Conservation (phyloP, 768 basidiomycete genomes). For the Leccinum fibrillosum region DNA sequence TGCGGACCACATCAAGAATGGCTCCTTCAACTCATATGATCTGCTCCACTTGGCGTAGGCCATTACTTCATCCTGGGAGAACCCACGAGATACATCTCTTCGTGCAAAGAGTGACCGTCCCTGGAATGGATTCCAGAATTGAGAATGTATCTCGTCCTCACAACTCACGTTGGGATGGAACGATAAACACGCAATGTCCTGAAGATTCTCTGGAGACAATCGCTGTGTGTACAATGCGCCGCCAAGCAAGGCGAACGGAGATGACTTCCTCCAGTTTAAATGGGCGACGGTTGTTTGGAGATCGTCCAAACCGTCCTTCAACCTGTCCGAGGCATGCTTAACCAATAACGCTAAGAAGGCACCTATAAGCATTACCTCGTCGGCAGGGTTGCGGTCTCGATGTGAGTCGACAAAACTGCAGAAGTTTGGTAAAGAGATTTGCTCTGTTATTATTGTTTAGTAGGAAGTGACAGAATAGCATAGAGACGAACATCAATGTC, state of each 20-base stretch:
- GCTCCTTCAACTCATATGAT: constrained; percentile 26
- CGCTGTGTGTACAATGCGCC: constrained; percentile 49
- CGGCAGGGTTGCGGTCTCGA: constrained; percentile 58
- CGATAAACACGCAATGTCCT: constrained; percentile 42
- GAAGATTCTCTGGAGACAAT: constrained; percentile 24
- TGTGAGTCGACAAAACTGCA: constrained; percentile 54
- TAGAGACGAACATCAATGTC: constrained; percentile 19
- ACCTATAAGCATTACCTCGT: constrained; percentile 42
- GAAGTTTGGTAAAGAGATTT: constrained; percentile 47
- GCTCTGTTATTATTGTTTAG: constrained; percentile 22
- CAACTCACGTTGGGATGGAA: constrained; percentile 21
- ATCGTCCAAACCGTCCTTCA: constrained; percentile 34
- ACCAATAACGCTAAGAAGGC: background rate
- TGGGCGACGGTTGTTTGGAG: constrained; percentile 44
- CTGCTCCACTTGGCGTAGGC: constrained; percentile 41
- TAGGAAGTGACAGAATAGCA: constrained; percentile 4
- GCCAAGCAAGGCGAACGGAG: constrained; percentile 53
- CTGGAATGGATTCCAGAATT: constrained; percentile 8
- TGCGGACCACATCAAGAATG: constrained; percentile 38
- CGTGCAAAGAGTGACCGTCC: constrained; percentile 35
- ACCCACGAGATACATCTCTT: constrained; percentile 59
- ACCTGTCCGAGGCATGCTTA: constrained; percentile 21
- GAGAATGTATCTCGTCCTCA: background rate
- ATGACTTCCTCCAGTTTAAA: constrained; percentile 51
- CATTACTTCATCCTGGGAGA: constrained; percentile 36